Percentiles rank a stretch among this genome's conserved stretches.
Evolutionary conservation across 2,329 filamentous ascomycete species (phyloP).

Genomic region (Neofusicoccum parvum): DNA sequence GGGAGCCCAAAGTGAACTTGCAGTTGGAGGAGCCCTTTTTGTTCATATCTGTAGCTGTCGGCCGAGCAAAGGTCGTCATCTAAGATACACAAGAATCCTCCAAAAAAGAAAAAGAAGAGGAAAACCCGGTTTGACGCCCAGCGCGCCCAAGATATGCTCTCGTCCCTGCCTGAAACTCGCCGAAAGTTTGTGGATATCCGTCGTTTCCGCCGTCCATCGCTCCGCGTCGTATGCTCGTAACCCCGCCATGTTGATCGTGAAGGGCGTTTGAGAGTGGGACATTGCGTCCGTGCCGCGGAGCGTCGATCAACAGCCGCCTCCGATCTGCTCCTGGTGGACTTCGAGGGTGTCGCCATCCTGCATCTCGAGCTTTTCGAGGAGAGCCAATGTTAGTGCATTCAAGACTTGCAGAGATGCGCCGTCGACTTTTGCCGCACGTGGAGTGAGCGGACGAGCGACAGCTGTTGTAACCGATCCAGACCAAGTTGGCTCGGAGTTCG

Average conservation of each 20-base stretch:
- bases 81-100: slow-evolving; percentile 17
- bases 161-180: slow-evolving; percentile 10
- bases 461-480: not conserved
- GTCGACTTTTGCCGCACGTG: not conserved
- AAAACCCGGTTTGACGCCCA: slow-evolving; percentile 16
- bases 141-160: slow-evolving; percentile 20
- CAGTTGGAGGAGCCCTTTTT: not conserved
- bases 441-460: not conserved
- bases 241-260: slow-evolving; percentile 2
- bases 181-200: slow-evolving; percentile 9
- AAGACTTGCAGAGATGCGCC: not conserved
- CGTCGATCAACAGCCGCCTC: slow-evolving; percentile 56
- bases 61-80: slow-evolving; percentile 9
- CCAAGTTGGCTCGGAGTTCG: not conserved
- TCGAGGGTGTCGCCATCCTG: slow-evolving; percentile 92
- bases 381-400: not conserved
- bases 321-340: slow-evolving; percentile 97
- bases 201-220: slow-evolving; percentile 9
- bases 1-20: not conserved
- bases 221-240: slow-evolving; percentile 20
- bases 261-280: not conserved
- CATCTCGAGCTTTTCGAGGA: slow-evolving; percentile 79
- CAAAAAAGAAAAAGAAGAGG: slow-evolving; percentile 2
- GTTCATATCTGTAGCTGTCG: slow-evolving; percentile 8
- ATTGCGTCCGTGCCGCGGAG: slow-evolving; percentile 1